phyloP scores from a whole-genome alignment of 805 yeast species.

The Pichia heedii region DNA sequence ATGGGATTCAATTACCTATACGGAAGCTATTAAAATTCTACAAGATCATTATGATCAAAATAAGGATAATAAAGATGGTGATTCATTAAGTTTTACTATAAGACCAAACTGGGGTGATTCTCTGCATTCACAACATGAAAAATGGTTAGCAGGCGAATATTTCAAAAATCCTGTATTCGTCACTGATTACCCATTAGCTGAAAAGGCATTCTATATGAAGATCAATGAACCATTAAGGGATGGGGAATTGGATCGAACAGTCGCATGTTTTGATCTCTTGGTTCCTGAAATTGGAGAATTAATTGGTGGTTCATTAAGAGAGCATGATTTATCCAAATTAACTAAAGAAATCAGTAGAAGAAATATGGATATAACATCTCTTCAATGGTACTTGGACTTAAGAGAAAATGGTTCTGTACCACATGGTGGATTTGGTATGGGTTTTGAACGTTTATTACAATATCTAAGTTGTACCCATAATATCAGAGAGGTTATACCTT shows the following conservation, averaged over 20 bases:
- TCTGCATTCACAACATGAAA: conserved; percentile 80
- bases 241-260: conserved; percentile 41
- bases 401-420: conserved; percentile 77
- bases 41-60: conserved; percentile 24
- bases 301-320: conserved; percentile 91
- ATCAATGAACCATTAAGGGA: conserved; percentile 27
- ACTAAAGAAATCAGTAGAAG: conserved; percentile 40
- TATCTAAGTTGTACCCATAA: conserved; percentile 69
- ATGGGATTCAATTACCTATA: conserved; percentile 71
- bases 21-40: conserved; percentile 59
- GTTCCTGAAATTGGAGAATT: conserved; percentile 91
- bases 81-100: conserved; percentile 35
- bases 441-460: conserved; percentile 76
- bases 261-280: conserved; percentile 81
- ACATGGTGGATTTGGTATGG: conserved; percentile 97
- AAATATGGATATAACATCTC: conserved; percentile 46
- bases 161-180: conserved; percentile 76
- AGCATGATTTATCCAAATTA: conserved; percentile 47
- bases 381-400: conserved; percentile 75
- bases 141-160: conserved; percentile 68
- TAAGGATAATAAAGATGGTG: conserved; percentile 15
- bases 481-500: conserved; percentile 78
- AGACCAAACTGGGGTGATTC: conserved; percentile 62
- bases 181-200: conserved; percentile 70
- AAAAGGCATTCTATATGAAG: conserved; percentile 93